These are phyloP conservation scores for Pinus tabuliformis DNA, from an alignment of 75 land plant genomes.

Conservation along the genomic window DNA sequence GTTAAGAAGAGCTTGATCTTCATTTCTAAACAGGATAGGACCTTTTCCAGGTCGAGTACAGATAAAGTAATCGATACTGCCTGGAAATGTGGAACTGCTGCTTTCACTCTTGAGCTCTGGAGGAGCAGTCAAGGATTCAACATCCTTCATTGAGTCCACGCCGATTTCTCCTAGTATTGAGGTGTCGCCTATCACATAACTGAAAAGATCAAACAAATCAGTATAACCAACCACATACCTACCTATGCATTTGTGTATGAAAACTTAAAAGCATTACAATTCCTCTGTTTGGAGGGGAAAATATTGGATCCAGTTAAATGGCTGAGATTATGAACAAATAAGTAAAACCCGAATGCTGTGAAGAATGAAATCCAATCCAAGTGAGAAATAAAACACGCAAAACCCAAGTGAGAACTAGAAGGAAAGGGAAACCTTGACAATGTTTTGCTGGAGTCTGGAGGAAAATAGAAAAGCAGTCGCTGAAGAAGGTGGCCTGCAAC, in stretches of 20 bases:
- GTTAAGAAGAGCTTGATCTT: constrained; percentile 47
- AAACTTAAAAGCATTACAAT: background rate
- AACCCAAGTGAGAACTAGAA: background rate
- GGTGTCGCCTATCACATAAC: constrained; percentile 83
- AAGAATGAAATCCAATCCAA: background rate
- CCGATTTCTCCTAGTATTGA: constrained; percentile 64
- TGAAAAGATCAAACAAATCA: constrained; percentile 18
- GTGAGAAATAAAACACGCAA: background rate
- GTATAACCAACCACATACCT: background rate
- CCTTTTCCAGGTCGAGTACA: constrained; percentile 49
- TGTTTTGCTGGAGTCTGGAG: constrained; percentile 63
- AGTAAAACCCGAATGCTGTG: background rate
- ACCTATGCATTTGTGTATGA: too few species aligned
- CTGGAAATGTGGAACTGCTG: constrained; percentile 10
- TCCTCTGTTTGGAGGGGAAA: background rate
- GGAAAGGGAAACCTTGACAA: constrained; percentile 49
- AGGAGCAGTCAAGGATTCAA: constrained; percentile 53
- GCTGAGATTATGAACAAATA: background rate
- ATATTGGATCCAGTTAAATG: background rate
- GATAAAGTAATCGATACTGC: constrained; percentile 38
- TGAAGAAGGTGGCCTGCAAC: constrained; percentile 60
- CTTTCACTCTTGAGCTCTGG: constrained; percentile 22
- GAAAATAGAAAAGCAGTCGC: constrained; percentile 81
- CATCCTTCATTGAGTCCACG: constrained; percentile 44
- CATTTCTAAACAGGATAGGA: constrained; percentile 21